Evolutionary conservation across 768 basidiomycete genomes (phyloP).

Genomic region (Gymnopilus dilepis): DNA sequence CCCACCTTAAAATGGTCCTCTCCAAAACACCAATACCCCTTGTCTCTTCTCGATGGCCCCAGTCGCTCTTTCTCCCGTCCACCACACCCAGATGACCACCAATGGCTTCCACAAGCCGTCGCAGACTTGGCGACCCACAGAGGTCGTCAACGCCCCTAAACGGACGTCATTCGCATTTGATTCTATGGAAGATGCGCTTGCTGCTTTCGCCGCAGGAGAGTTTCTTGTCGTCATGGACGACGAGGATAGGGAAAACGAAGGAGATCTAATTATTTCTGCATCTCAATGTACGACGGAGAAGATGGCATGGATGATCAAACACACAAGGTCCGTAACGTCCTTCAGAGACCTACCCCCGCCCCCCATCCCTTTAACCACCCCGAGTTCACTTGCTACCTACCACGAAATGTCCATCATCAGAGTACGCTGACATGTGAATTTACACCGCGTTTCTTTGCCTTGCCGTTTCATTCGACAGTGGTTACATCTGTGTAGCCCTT

Average conservation of each 20-base stretch:
- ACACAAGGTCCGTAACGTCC: conserved; percentile 74
- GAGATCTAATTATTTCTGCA: conserved; percentile 92
- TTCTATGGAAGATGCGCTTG: conserved; percentile 77
- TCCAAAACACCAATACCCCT: conserved; percentile 17
- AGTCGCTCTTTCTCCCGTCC: conserved; percentile 30
- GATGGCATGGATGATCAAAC: conserved; percentile 99
- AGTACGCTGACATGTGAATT: conserved; percentile 32
- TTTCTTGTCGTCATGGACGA: conserved; percentile 99
- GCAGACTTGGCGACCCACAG: conserved; percentile 41
- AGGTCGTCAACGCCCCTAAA: conserved; percentile 30
- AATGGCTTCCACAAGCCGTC: conserved; percentile 26
- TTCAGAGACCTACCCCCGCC: conserved; percentile 4
- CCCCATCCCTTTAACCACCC: background rate
- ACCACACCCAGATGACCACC: conserved; percentile 13
- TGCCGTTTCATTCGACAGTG: conserved; percentile 52
- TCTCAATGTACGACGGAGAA: conserved; percentile 87
- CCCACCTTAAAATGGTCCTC: conserved; percentile 22
- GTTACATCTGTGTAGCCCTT: conserved; percentile 91
- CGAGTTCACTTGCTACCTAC: conserved; percentile 23
- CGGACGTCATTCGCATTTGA: conserved; percentile 72
- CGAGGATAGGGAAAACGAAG: conserved; percentile 94
- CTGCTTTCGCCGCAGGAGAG: conserved; percentile 78
- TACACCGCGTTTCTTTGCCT: background rate
- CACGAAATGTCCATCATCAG: conserved; percentile 6
- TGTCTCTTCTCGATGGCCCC: conserved; percentile 34